Conservation (phyloP, 2,329 filamentous ascomycete genomes). For the Tothia fuscella region DNA sequence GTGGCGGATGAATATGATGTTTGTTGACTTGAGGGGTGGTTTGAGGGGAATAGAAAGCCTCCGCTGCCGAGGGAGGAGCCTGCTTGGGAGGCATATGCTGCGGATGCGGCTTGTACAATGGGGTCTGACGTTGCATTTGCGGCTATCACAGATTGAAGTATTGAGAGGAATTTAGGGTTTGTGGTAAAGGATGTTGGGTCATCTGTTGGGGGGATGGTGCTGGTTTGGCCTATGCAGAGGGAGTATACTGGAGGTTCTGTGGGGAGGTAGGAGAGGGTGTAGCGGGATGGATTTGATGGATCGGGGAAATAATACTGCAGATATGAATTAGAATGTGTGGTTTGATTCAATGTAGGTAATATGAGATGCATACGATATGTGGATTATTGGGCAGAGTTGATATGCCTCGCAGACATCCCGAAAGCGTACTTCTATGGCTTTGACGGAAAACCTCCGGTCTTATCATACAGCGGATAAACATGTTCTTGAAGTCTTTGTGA, state of each 20-base stretch:
- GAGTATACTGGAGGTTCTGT: slow-evolving; percentile 40
- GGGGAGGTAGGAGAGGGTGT: slow-evolving; percentile 45
- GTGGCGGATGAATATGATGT: no score
- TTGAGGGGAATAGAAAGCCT: slow-evolving; percentile 26
- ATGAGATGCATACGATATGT: slow-evolving; percentile 23
- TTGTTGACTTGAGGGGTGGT: slow-evolving; percentile 19
- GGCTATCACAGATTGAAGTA: slow-evolving; percentile 44
- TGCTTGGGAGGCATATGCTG: slow-evolving; percentile 37
- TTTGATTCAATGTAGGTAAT: neutral
- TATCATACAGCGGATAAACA: no score
- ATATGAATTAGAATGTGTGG: neutral
- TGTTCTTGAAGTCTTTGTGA: no score
- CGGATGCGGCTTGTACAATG: slow-evolving; percentile 44
- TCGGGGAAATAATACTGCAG: slow-evolving; percentile 39
- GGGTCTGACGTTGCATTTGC: slow-evolving; percentile 44
- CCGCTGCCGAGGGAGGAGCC: slow-evolving; percentile 38
- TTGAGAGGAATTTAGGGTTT: slow-evolving; percentile 43
- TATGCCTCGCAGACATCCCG: no score
- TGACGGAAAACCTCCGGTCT: no score
- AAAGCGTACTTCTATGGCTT: no score
- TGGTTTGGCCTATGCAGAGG: slow-evolving; percentile 44
- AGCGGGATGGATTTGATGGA: slow-evolving; percentile 25
- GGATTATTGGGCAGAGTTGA: slow-evolving; percentile 33
- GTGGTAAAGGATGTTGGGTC: slow-evolving; percentile 40
- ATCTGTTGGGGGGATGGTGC: slow-evolving; percentile 40